Percentiles rank a stretch among this genome's conserved stretches.
These are phyloP conservation scores for Penicillium sp. DNA, from an alignment of 2,329 filamentous ascomycete species.

Conservation along the genomic window DNA sequence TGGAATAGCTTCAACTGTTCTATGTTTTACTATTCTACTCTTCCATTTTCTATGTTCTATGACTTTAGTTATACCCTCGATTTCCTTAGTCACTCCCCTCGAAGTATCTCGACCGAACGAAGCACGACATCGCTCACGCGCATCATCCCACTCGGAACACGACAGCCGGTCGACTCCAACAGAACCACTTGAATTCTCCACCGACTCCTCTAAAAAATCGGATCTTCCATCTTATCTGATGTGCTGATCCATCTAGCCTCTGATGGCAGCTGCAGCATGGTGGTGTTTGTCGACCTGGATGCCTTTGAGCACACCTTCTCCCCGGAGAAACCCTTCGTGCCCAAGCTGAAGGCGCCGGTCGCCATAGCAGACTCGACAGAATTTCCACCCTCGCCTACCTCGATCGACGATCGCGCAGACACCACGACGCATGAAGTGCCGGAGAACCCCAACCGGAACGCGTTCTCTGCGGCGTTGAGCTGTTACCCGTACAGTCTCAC, in stretches of 20 bases:
- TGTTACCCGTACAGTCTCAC: constrained; percentile 46
- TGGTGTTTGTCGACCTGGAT: constrained; percentile 48
- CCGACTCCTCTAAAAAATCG: constrained; percentile 8
- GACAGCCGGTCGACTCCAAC: constrained; percentile 6
- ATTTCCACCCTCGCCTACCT: constrained; percentile 10
- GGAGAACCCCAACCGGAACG: constrained; percentile 26
- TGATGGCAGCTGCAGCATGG: constrained; percentile 39
- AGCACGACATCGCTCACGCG: constrained; percentile 21
- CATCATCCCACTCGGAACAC: constrained; percentile 28
- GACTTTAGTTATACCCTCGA: too few species aligned
- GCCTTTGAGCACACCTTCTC: constrained; percentile 20
- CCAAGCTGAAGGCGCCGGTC: constrained; percentile 18
- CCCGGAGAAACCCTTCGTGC: constrained; percentile 17
- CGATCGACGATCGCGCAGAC: constrained; percentile 9
- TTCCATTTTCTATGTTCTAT: not conserved
- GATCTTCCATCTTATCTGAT: constrained; percentile 22
- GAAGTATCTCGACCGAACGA: constrained; percentile 17
- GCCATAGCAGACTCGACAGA: constrained; percentile 10
- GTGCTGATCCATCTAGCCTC: constrained; percentile 19
- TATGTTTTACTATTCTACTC: not conserved
- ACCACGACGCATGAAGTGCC: not conserved
- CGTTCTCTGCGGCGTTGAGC: constrained; percentile 42
- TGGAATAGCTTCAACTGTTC: not conserved
- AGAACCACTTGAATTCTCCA: constrained; percentile 8
- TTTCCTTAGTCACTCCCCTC: not conserved